Conservation (phyloP, 2,329 filamentous ascomycete species). For the Samsoniella hepiali region DNA sequence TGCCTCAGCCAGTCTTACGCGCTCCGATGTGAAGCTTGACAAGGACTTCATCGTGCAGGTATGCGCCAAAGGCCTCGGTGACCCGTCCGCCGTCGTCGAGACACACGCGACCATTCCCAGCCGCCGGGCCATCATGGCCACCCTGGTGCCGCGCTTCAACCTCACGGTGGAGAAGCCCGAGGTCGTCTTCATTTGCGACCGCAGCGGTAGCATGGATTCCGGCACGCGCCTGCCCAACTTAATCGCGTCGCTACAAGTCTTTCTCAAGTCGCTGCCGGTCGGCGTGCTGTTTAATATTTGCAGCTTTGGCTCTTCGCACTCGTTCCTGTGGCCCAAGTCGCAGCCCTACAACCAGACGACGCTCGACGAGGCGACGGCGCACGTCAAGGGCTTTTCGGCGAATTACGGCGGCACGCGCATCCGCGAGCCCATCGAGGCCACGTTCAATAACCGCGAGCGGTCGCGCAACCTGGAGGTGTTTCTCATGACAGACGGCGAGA, state of each 20-base stretch:
- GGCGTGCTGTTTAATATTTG: constrained; percentile 68
- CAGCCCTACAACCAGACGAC: constrained; percentile 43
- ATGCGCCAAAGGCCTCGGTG: constrained; percentile 55
- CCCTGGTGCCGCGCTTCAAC: constrained; percentile 67
- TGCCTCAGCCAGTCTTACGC: constrained; percentile 59
- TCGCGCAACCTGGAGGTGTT: constrained; percentile 52
- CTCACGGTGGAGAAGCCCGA: constrained; percentile 55
- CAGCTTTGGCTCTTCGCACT: constrained; percentile 54
- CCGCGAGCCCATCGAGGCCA: constrained; percentile 41
- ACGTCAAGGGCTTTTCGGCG: constrained; percentile 42
- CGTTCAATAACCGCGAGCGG: constrained; percentile 41
- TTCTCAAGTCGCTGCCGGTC: constrained; percentile 62
- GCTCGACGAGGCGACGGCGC: constrained; percentile 40
- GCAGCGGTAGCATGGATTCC: constrained; percentile 62
- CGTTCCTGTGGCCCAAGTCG: constrained; percentile 48
- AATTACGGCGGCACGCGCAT: constrained; percentile 56
- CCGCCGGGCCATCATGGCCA: constrained; percentile 66
- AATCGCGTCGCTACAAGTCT: constrained; percentile 55
- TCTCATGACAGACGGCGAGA: constrained; percentile 54
- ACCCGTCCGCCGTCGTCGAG: constrained; percentile 65
- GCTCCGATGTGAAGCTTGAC: constrained; percentile 51
- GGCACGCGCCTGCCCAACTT: constrained; percentile 49
- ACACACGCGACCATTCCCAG: constrained; percentile 58
- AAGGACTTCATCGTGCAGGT: constrained; percentile 67
- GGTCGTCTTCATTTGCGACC: constrained; percentile 70